Evolutionary conservation across 768 basidiomycete species (phyloP).

Genomic region (Brasilioporus rufonigricans): DNA sequence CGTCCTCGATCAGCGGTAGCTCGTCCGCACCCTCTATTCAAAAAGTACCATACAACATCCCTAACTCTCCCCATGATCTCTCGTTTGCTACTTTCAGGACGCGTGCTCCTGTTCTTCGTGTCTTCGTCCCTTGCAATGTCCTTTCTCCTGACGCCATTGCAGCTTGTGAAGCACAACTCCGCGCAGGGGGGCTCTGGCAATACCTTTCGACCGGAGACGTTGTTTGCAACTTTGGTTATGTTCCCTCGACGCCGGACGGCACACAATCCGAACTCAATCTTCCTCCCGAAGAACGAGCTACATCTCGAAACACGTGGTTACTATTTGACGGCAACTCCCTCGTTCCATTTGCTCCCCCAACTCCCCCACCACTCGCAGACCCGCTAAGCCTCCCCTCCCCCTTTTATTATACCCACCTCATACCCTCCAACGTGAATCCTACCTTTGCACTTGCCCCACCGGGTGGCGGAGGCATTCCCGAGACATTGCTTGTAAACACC

Average conservation of each 20-base stretch:
- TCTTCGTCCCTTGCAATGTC: conserved; percentile 68
- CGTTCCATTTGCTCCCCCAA: conserved; percentile 57
- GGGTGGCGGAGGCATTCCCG: conserved; percentile 37
- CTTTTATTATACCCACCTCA: conserved; percentile 72
- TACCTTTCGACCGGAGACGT: conserved; percentile 77
- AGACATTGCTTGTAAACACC: conserved; percentile 45
- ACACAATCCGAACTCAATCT: conserved; percentile 23
- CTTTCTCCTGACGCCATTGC: conserved; percentile 46
- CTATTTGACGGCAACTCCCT: conserved; percentile 68
- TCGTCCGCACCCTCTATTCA: conserved; percentile 23
- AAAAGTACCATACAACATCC: conserved; percentile 13
- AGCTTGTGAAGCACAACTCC: conserved; percentile 66
- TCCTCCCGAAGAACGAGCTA: conserved; percentile 16
- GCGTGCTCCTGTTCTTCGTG: conserved; percentile 71
- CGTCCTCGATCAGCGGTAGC: conserved; percentile 33
- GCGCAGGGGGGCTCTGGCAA: conserved; percentile 65
- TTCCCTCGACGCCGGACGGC: conserved; percentile 44
- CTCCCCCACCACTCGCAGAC: conserved; percentile 48
- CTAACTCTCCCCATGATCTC: conserved; percentile 59
- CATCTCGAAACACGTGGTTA: conserved; percentile 55
- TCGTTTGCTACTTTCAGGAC: conserved; percentile 53
- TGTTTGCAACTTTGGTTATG: conserved; percentile 77
- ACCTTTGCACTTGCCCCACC: conserved; percentile 28
- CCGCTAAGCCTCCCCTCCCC: conserved; percentile 69
- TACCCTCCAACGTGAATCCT: conserved; percentile 34